Base-by-base conservation (phyloP, 257 asterid species). In the Capsicum pubescens region DNA sequence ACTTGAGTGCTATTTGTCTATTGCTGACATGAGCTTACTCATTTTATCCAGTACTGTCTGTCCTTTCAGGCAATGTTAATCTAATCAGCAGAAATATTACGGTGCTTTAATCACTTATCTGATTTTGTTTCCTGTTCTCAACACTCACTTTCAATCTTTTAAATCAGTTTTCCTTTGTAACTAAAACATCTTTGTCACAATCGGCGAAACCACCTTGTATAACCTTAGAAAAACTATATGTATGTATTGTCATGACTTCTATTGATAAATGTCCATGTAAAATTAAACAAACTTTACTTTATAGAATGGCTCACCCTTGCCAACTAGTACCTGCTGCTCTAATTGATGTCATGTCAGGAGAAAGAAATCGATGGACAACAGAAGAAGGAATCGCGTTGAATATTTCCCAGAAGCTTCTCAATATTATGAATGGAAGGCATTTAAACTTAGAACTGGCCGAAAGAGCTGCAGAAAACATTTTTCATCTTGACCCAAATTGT, bases 261-360 rank as follows among this genome's bases (percentile, higher is more conserved):
- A n/a, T 26, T 2, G 50, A 46, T 74, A 19, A 8, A 1, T 48
- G 58, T 21, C 39, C 76, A 26, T 76, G 48, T 1, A 2, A 71
- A 71, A 44, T 44, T 44, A 71, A 64, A 71, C 79, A 14, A 63
- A 7, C 63, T 8, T 76, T 26, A 54, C 52, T 76, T 52, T 9
- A 54, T 85, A 94, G 97, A 84, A 90, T 94, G 92, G 80, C 90
- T 85, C 98, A 93, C 88, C 92, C 95, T 0, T 93, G 96, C 9
- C 81, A 84, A 42, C 95, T 94, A n/a, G 85, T 93, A 60, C 94
- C 98, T 36, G 72, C 82, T 52, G 61, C 85, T 84, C 87, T 93
- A 9, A 84, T 88, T n/a, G 91, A 89, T 68, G 92, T 93, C 39
- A 92, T 92, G 94, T 60, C 67, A 82, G 87, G 85, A 26, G 81